A percentile compares a stretch with the other conserved stretches of the same genome.
These are phyloP conservation scores for Claviceps capensis DNA, from an alignment of 2,329 filamentous ascomycete species.

Conservation along the genomic window DNA sequence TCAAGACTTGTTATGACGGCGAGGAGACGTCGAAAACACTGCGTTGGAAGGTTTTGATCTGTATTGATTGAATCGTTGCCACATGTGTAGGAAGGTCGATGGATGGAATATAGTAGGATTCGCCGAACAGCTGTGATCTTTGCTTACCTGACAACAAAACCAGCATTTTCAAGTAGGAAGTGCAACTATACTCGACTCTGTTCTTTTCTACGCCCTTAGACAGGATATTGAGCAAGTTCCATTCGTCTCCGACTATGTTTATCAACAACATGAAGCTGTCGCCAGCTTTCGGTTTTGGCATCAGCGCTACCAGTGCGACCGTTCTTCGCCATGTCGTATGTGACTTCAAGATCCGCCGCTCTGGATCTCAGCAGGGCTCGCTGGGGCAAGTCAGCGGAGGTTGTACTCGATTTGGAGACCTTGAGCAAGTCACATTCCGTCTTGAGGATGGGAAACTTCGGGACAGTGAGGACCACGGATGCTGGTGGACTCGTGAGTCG, in stretches of 20 bases:
- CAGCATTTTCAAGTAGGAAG: not conserved
- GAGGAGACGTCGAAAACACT: not conserved
- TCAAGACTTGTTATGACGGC: not conserved
- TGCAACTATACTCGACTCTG: no score
- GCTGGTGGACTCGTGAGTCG: conserved; percentile 44
- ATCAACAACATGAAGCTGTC: not conserved
- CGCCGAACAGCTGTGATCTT: not conserved
- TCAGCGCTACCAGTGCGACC: conserved; percentile 7
- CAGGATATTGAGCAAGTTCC: no score
- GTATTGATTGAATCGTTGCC: no score
- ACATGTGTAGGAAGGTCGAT: no score
- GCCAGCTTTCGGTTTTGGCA: conserved; percentile 8
- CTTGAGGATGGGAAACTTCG: conserved; percentile 40
- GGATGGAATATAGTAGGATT: not conserved
- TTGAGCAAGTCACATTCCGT: conserved; percentile 36
- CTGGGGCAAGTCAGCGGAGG: conserved; percentile 49
- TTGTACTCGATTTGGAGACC: conserved; percentile 37
- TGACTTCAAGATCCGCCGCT: conserved; percentile 35
- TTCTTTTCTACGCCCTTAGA: no score
- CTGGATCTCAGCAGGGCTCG: conserved; percentile 31
- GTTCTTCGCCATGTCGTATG: conserved; percentile 9
- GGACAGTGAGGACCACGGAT: conserved; percentile 43
- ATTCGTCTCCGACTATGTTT: not conserved
- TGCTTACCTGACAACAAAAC: not conserved
- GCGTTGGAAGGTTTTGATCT: no score